Conservation (phyloP, 75 land plant species). For the Pseudotsuga menziesii region DNA sequence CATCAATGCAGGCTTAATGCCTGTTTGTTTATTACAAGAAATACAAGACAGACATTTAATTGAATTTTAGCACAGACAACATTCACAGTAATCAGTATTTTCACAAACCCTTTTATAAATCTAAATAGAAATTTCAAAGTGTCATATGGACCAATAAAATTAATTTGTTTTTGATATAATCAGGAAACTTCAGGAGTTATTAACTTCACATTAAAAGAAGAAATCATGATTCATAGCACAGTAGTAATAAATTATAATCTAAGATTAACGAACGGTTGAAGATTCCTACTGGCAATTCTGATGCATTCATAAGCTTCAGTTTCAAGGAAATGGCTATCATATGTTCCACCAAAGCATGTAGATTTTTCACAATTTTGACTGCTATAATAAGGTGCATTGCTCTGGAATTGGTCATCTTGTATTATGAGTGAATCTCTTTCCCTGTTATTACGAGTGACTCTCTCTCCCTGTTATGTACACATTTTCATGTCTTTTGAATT, state of each 20-base stretch:
- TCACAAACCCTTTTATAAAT: background rate
- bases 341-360: background rate
- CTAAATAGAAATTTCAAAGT: background rate
- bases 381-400: background rate
- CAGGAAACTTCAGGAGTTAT: background rate
- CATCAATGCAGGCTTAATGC: background rate
- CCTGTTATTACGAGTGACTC: background rate
- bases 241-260: background rate
- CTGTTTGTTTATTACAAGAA: background rate
- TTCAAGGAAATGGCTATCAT: background rate
- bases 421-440: no score
- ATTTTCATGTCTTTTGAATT: background rate
- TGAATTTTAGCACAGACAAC: background rate
- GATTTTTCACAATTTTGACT: background rate
- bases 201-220: no score
- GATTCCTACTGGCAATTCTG: background rate
- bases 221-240: no score
- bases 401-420: background rate
- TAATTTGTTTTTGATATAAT: no score
- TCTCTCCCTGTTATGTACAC: background rate
- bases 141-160: background rate
- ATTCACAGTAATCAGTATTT: background rate
- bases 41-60: background rate
- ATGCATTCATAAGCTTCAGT: background rate
- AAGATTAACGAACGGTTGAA: background rate